Conservation (phyloP, 192 early-diverging fungal species). For the Neocallimastix lanati region DNA sequence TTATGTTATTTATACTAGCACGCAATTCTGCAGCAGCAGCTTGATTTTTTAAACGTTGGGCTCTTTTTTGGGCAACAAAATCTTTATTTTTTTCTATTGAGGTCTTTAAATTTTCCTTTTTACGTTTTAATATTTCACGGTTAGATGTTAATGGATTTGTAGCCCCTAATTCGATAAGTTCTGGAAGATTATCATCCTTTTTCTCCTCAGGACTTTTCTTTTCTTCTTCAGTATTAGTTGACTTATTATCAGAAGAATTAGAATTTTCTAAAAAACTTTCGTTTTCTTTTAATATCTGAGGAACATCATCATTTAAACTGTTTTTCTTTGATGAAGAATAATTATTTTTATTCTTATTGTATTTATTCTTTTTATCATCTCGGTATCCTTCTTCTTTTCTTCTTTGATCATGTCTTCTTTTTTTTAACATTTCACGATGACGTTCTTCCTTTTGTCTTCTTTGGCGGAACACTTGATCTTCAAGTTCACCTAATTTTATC, state of each 20-base stretch:
- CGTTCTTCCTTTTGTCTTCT: conserved; percentile 15
- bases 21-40: neutral
- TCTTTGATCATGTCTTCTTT: conserved; percentile 12
- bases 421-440: conserved; percentile 9
- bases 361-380: conserved; percentile 3
- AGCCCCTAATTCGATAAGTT: neutral
- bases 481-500: conserved; percentile 61
- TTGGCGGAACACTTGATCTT: conserved; percentile 56
- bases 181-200: neutral
- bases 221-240: neutral
- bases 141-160: neutral
- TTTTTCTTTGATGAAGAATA: conserved; percentile 23
- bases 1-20: neutral
- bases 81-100: neutral
- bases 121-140: neutral
- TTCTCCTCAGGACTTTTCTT: neutral
- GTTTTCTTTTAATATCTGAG: conserved; percentile 22
- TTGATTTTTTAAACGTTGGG: neutral
- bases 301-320: conserved; percentile 17
- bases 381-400: neutral
- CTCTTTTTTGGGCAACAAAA: neutral
- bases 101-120: neutral
- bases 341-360: conserved; percentile 6
- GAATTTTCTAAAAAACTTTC: conserved; percentile 40
- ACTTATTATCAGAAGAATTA: conserved; percentile 19